Base-by-base conservation (phyloP, 208 protist species). In the Leishmania tarentolae region DNA sequence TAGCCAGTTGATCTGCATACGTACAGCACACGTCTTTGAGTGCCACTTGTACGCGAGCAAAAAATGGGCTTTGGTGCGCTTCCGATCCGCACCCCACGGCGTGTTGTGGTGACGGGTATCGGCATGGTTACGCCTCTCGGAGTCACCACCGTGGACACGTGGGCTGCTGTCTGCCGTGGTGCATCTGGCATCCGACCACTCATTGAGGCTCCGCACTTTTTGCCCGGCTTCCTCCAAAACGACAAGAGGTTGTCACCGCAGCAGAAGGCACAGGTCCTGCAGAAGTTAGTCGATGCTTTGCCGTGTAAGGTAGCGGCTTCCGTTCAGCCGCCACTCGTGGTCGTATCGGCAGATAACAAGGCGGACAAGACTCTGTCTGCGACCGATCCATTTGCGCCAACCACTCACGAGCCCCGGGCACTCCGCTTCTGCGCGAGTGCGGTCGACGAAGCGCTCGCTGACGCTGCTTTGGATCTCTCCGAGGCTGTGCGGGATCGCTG, bases 71-170 rank as follows among this genome's bases (percentile, higher is more conserved):
- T 88, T 59, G 81, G 81, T 4, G 75, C 87, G 28, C 87, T 95
- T 72, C 85, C 92, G 8, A 77, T 86, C 3, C 47, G 70, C 15
- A 57, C 82, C 17, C 87, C 89, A 28, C 87, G 94, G 17, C 93
- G 98, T 52, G 98, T 99, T 6, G 98, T 99, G 3, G 97, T 99
- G 13, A 99, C 97, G 0, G 98, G 98, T 0, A 82, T 99, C 17
- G 98, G 98, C 42, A 50, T 97, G 11, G 96, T 99, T 13, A 98
- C 97, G 5, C 98, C 98, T 11, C 87, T 99, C 19, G 98, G 97
- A 31, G 44, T 92, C 8, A 87, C 80, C n/a, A 88, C 93, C 3
- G 17, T 84, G 7, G 61, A 80, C 21, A 96, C 93, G 24, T 99
- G 98, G 97, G 50, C 76, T 1, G 80, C 81, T 1, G 80, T 99